Evolutionary conservation across 169 alveolate species (phyloP), one percentile per base, ranked within the genome.

Genomic region (Blepharisma undulans): DNA sequence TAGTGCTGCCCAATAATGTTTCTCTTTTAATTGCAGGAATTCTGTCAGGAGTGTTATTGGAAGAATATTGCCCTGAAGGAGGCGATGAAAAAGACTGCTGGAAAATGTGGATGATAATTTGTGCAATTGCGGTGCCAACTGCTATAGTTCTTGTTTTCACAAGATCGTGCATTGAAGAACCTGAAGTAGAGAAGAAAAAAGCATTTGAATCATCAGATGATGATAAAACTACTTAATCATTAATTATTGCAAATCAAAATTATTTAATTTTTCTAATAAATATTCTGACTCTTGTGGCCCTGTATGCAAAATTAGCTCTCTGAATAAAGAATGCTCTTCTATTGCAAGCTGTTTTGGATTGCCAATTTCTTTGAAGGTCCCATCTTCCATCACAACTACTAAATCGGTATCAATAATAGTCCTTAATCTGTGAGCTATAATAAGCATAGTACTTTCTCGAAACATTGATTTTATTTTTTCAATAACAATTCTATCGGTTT

Each of bases 401-500:
- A 86, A 92, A 93, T 96, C 98, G 82, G 81, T 91, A 91, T 97
- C 97, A 18, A 94, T 87, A 71, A 97, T 95, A 0, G 98, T 97
- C 59, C 95, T 95, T 18, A 97, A 90, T 61, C 98, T 88, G 91
- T 97, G 98, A 10, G 98, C 98, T 61, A 97, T 96, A 5, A 96
- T 94, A 60, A 97, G 84, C 76, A 97, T 89, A 6, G 98, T 96
- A n/a, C 94, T 89, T 48, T 71, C 88, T 6, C n/a, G 48, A 34
- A 97, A 91, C 71, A 93, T 89, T 61, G 91, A 78, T 34, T 96
- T 93, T 18, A 96, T 90, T 66, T 93, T 81, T 34, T 86, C 32
- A 90, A 96, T 96, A 61, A 97, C 95, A 5, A 92, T 76, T 32
- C 90, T 87, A 85, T 97, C 98, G 66, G 98, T 97, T 81, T 89